Base-by-base conservation (phyloP, 495 filamentous ascomycete genomes). In the Podospora pseudocomata region DNA sequence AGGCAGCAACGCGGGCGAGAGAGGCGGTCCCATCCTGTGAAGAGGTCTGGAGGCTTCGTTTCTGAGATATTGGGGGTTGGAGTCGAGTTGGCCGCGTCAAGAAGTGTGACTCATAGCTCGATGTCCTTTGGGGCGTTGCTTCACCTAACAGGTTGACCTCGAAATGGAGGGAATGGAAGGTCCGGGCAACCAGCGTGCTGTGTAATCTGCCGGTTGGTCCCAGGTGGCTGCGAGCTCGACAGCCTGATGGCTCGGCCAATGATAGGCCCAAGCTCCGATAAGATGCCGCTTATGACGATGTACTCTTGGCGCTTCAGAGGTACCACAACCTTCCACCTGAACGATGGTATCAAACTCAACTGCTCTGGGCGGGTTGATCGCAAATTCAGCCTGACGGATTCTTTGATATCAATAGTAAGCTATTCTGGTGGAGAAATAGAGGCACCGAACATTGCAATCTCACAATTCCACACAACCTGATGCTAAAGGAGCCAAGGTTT, bases 1-100 rank as follows among this genome's bases (percentile, higher is more conserved):
- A 23, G 44, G 16, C 15, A 16, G 9, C 5, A 19, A 53, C 56
- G 67, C 65, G 62, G 69, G 39, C 55, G 67, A 59, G 68, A 54
- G 66, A 73, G 70, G 69, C 67, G 67, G 66, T 67, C 72, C 69
- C 68, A 16, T 49, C 39, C 6, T 72, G 68, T 63, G 70, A 34
- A 58, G 23, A 49, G 39, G 39, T 49, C 39, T 49, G 7, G 55
- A 58, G 55, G n/a, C 11, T 56, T 65, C 54, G 55, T 55, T 30
- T 65, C 69, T 55, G 13, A 53, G n/a, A 28, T 19, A 23, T 61
- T 61, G 49, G 61, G 59, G 23, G 39, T 28, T 44, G 65, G 4
- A 66, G 16, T 7, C 2, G 44, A 20, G 1, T 16, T 60, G 61
- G 32, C 55, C 61, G 61, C 61, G 30, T 63, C 30, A 20, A 28